Evolutionary conservation across 1,284 basidiomycete genomes (phyloP), one percentile per base, ranked within the genome.

Genomic region (Vanrija sp.): DNA sequence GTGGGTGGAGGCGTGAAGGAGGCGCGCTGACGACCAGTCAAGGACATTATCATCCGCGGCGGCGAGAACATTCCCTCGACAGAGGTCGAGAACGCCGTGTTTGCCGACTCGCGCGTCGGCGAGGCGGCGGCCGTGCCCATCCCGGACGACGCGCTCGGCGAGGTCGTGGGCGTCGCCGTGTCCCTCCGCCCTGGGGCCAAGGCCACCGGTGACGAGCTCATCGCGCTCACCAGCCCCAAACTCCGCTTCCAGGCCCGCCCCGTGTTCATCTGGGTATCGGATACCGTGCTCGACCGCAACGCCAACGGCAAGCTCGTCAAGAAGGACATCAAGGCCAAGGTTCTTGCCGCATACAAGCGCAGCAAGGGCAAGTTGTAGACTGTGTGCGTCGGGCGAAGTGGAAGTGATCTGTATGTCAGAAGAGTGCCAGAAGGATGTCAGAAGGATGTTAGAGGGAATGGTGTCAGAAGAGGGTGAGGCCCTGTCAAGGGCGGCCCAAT

Each of bases 31-130:
- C 45, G 5, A 7, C 25, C 38, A 51, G 49, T 59, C 46, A 55
- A 59, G 47, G 71, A 72, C 54, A 65, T 69, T 39, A 72, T 71
- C 45, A 70, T 70, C 23, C 69, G 71, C 9, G 72, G 71, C 26
- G 70, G 70, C 5, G 71, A 73, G 58, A 72, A 75, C 50, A 72
- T 75, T 53, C 53, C 68, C 0, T 71, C 69, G 4, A 57, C 64
- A 12, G 70, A 72, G 39, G 66, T 75, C 16, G 73, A 75, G 58
- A 73, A 75, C 52, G 73, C 68, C 10, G 39, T 75, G 19, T 73
- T 63, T 46, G 58, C 67, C 29, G 64, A 71, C 45, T 53, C 64
- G 23, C 53, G 64, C 7, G 59, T 75, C 1, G 55, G 56, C 6
- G 73, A 75, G 59, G 69, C 62, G 5, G 68, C 65, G 6, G 71